These are phyloP conservation scores for Suaeda aralocaspica DNA, from an alignment of 148 eudicot species.

Conservation along the genomic window DNA sequence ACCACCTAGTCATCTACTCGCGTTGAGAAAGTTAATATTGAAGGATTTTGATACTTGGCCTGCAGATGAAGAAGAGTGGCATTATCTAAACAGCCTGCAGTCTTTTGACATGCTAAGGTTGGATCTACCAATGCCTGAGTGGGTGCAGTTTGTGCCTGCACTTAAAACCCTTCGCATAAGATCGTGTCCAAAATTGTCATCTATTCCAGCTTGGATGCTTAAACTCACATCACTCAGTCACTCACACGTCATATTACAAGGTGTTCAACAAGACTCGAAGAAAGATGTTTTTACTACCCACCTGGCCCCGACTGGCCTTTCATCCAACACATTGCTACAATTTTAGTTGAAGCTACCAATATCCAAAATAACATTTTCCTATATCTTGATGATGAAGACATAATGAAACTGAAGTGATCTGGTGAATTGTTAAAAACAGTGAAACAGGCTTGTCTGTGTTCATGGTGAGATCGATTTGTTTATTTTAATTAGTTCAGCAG, in stretches of 20 bases:
- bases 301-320: neutral
- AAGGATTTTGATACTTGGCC: neutral
- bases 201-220: conserved; percentile 14
- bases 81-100: no score
- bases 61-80: no score
- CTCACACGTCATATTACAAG: neutral
- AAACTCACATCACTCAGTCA: neutral
- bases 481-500: no score
- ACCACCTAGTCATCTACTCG: conserved; percentile 7
- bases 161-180: neutral
- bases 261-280: neutral
- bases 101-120: no score
- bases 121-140: neutral
- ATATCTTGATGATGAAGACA: no score
- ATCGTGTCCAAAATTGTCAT: neutral
- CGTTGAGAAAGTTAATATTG: neutral
- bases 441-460: no score
- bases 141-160: conserved; percentile 3
- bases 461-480: no score
- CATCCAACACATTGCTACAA: neutral
- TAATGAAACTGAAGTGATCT: no score
- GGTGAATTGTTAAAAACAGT: no score
- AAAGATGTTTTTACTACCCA: neutral
- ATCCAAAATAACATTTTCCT: no score
- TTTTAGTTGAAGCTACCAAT: no score